These are phyloP conservation scores for Calocybe indica DNA, from an alignment of 768 basidiomycete species.

Conservation along the genomic window DNA sequence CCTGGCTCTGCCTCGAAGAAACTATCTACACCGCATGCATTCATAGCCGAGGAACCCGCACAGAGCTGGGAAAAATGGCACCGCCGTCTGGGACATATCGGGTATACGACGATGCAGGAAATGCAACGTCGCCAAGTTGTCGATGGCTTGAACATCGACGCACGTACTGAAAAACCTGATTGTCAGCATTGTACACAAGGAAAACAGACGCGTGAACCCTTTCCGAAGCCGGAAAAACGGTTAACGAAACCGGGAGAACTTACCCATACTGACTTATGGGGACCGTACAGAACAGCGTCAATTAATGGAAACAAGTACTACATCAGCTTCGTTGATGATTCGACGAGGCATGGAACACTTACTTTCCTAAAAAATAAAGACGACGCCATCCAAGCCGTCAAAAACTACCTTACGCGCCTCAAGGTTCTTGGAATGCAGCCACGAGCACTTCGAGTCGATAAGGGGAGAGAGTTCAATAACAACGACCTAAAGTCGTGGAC, in stretches of 20 bases:
- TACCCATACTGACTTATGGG: conserved; percentile 32
- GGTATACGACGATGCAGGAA: too few relatives aligned
- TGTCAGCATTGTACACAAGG: too few relatives aligned
- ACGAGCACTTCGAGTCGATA: conserved; percentile 21
- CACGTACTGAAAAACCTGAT: too few relatives aligned
- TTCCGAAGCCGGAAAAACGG: background rate
- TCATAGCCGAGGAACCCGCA: background rate
- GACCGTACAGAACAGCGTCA: conserved; percentile 19
- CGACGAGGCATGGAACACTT: conserved; percentile 4
- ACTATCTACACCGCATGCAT: too few relatives aligned
- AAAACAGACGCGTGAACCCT: too few relatives aligned
- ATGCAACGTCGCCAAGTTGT: too few relatives aligned
- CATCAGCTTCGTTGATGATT: conserved; percentile 24
- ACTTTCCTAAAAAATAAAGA: conserved; percentile 12
- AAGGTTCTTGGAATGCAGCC: conserved; percentile 13
- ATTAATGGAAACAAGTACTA: conserved; percentile 19
- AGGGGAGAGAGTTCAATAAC: conserved; percentile 25
- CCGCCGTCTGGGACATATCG: conserved; percentile 17
- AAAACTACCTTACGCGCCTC: background rate
- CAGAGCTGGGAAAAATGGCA: conserved; percentile 24
- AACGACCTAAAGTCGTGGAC: conserved; percentile 15
- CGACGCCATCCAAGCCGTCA: conserved; percentile 12
- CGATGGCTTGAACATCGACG: too few relatives aligned
- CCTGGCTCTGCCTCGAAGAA: too few relatives aligned
- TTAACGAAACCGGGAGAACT: conserved; percentile 10